Percentiles rank a stretch among this genome's conserved stretches.
phyloP scores from a whole-genome alignment of 2,329 filamentous ascomycete species.

The Colletotrichum tropicale region DNA sequence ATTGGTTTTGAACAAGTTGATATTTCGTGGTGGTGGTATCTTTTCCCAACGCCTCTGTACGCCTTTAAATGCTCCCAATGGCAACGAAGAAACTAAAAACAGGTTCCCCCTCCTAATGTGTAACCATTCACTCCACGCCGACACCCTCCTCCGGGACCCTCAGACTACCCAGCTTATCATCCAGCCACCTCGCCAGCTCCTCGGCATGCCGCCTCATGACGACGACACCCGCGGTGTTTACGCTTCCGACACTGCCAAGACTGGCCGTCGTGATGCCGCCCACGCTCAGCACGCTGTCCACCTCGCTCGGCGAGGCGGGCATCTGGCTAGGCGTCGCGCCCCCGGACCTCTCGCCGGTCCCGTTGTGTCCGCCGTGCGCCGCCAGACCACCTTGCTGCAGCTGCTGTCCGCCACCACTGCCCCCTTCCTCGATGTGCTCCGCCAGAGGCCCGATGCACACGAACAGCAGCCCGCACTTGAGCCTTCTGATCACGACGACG shows the following conservation, averaged over 20 bases:
- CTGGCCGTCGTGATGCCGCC: constrained; percentile 49
- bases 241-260: constrained; percentile 39
- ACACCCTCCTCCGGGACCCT: constrained; percentile 58
- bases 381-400: constrained; percentile 7
- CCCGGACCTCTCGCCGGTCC: constrained; percentile 26
- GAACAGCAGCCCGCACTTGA: constrained; percentile 65
- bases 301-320: constrained; percentile 44
- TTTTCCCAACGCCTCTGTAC: constrained; percentile 13
- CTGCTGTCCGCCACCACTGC: constrained; percentile 7
- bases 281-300: constrained; percentile 50
- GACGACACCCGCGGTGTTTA: constrained; percentile 50
- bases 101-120: background rate
- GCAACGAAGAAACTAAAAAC: background rate
- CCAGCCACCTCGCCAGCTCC: constrained; percentile 63
- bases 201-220: constrained; percentile 61
- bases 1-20: background rate
- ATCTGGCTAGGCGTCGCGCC: constrained; percentile 28
- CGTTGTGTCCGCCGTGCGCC: background rate
- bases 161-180: constrained; percentile 61
- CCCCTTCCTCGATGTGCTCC: constrained; percentile 23
- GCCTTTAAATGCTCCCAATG: background rate
- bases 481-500: constrained; percentile 62
- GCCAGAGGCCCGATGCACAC: constrained; percentile 60
- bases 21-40: constrained; percentile 19
- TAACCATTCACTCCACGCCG: constrained; percentile 31